Evolutionary conservation across 305 asterid species (phyloP).

Genomic region (Fraxinus angustifolia): DNA sequence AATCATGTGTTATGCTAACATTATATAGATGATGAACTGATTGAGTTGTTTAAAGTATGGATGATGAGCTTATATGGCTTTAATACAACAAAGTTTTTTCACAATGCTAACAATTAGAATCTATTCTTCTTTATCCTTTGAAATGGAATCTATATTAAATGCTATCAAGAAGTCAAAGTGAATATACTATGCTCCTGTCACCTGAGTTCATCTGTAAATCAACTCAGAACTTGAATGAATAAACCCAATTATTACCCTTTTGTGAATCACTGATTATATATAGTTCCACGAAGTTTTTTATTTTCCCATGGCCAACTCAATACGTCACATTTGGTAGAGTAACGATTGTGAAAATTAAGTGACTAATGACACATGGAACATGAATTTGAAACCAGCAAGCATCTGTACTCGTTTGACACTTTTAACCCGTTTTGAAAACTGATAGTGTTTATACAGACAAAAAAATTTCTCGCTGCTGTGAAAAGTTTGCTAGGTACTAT

Average conservation of each 20-base stretch:
- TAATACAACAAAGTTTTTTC: background rate
- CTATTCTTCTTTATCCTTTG: background rate
- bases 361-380: background rate
- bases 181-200: background rate
- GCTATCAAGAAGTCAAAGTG: background rate
- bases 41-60: background rate
- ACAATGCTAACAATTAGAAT: background rate
- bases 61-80: background rate
- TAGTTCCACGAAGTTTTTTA: background rate
- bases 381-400: background rate
- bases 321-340: background rate
- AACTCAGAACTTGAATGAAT: background rate
- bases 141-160: background rate
- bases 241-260: background rate
- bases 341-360: background rate
- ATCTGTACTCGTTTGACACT: background rate
- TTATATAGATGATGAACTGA: background rate
- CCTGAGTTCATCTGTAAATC: background rate
- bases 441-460: background rate
- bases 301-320: background rate
- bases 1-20: background rate
- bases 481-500: background rate
- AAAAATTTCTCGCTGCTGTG: background rate
- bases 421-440: background rate
- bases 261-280: background rate